Evolutionary conservation across 192 early-diverging fungal species (phyloP).

Genomic region (Piromyces finnis): DNA sequence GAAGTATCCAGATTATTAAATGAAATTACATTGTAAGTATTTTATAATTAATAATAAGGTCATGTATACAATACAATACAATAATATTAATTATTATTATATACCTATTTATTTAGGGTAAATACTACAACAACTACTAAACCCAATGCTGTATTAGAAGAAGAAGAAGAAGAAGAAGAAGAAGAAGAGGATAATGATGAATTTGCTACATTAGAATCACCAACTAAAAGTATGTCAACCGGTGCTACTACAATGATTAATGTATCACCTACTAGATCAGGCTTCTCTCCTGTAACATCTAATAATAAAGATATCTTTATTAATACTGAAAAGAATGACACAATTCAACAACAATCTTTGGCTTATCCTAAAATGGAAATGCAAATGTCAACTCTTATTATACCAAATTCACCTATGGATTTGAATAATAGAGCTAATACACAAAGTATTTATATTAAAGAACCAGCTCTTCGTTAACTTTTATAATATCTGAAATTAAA

Average conservation of each 20-base stretch:
- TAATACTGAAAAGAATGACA: not conserved
- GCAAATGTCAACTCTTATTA: not conserved
- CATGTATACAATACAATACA: too few relatives aligned
- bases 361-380: not conserved
- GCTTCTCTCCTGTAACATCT: not conserved
- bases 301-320: not conserved
- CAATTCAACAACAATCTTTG: not conserved
- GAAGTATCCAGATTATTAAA: not conserved
- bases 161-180: not conserved
- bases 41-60: too few relatives aligned
- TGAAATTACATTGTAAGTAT: not conserved
- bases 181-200: not conserved
- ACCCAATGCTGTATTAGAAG: too few relatives aligned
- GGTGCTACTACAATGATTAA: not conserved
- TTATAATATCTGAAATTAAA: too few relatives aligned
- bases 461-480: not conserved
- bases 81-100: too few relatives aligned
- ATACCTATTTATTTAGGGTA: too few relatives aligned
- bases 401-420: not conserved
- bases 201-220: not conserved
- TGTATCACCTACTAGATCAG: not conserved
- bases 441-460: not conserved
- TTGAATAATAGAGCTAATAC: not conserved
- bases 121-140: not conserved
- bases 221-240: not conserved